Evolutionary conservation across 306 rosid species (phyloP).

Genomic region (Cicer judaicum): DNA sequence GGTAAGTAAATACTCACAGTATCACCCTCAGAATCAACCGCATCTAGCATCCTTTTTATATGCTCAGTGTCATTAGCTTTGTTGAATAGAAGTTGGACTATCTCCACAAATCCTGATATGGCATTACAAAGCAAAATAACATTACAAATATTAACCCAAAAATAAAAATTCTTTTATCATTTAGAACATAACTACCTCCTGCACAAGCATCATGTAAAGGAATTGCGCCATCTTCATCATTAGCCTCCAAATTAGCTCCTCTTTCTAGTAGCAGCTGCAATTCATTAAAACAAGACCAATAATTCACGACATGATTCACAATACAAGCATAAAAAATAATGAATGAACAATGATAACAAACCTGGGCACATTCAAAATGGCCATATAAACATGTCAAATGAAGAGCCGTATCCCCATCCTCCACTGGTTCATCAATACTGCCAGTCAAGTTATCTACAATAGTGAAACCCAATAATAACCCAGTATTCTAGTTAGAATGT

Average conservation of each 20-base stretch:
- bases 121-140: conserved; percentile 7
- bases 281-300: conserved; percentile 34
- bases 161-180: not conserved
- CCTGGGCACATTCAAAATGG: conserved; percentile 75
- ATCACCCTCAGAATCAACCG: conserved; percentile 91
- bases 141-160: not conserved
- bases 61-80: conserved; percentile 55
- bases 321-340: not conserved
- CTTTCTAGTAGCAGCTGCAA: conserved; percentile 83
- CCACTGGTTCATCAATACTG: conserved; percentile 82
- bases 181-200: conserved; percentile 60
- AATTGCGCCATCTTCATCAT: conserved; percentile 88
- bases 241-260: conserved; percentile 76
- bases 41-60: conserved; percentile 75
- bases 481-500: conserved; percentile 6
- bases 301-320: not conserved
- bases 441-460: conserved; percentile 73
- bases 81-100: conserved; percentile 75
- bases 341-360: conserved; percentile 28
- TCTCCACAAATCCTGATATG: conserved; percentile 67
- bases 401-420: conserved; percentile 93
- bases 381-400: conserved; percentile 94
- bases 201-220: conserved; percentile 97
- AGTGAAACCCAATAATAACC: not conserved
- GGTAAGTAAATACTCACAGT: conserved; percentile 65